A percentile compares a stretch with the other conserved stretches of the same genome.
Conservation (phyloP, 1,284 basidiomycete genomes). For the Cryptococcus depauperatus region DNA sequence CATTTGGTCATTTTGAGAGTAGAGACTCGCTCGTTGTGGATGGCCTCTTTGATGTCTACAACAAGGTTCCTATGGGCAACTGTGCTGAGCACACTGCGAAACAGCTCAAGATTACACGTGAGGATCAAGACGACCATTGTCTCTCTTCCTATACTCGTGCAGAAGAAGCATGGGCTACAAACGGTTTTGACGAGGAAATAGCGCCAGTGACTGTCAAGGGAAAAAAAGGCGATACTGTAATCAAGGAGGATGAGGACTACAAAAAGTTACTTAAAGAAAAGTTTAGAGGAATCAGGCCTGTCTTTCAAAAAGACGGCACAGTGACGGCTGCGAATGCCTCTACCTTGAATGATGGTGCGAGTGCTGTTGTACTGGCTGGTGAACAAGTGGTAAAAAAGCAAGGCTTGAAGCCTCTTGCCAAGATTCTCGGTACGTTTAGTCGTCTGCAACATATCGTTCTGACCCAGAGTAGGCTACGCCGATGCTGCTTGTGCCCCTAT, state of each 20-base stretch:
- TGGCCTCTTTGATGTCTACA: constrained; percentile 93
- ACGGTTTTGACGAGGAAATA: constrained; percentile 80
- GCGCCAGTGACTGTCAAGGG: constrained; percentile 88
- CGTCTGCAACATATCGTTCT: background rate
- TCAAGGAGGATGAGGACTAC: constrained; percentile 96
- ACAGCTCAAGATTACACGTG: constrained; percentile 73
- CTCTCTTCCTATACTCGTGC: constrained; percentile 92
- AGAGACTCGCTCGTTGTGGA: constrained; percentile 85
- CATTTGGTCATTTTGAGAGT: constrained; percentile 81
- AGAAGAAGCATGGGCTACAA: constrained; percentile 78
- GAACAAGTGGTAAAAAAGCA: constrained; percentile 82
- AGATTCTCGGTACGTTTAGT: constrained; percentile 65
- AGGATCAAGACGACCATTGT: constrained; percentile 80
- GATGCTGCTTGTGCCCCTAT: constrained; percentile 95
- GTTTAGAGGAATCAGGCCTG: constrained; percentile 73
- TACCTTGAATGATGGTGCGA: constrained; percentile 96
- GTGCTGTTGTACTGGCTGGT: constrained; percentile 85
- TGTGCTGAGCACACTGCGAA: constrained; percentile 84
- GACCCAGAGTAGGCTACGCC: constrained; percentile 64
- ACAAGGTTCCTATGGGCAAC: constrained; percentile 92
- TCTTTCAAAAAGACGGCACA: constrained; percentile 79
- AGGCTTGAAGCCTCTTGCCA: constrained; percentile 80
- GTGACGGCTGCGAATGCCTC: constrained; percentile 95
- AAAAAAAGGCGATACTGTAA: constrained; percentile 83
- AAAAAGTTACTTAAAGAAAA: constrained; percentile 91